phyloP scores from a whole-genome alignment of 1,139 yeast genomes.

The Yamadazyma trypodendri region DNA sequence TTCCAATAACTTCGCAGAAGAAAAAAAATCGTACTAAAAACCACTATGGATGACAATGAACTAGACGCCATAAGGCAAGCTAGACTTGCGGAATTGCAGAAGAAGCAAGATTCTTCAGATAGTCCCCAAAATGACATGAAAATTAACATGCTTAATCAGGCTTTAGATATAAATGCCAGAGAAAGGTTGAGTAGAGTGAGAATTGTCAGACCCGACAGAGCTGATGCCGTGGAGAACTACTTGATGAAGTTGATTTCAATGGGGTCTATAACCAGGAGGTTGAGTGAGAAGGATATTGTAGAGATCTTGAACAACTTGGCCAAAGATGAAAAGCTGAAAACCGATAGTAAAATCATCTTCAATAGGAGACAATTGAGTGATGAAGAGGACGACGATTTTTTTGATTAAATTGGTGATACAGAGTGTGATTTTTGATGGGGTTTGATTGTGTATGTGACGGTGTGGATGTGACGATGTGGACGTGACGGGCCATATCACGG shows the following conservation, averaged over 20 bases:
- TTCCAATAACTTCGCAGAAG: background rate
- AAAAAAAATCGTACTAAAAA: background rate
- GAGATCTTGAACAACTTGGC: conserved; percentile 81
- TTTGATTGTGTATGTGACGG: no score
- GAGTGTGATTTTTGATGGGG: no score
- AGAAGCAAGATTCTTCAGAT: conserved; percentile 34
- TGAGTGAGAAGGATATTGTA: conserved; percentile 78
- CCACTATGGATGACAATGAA: conserved; percentile 70
- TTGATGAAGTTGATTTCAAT: conserved; percentile 69
- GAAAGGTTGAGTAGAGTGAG: conserved; percentile 86
- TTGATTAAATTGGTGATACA: conserved; percentile 20
- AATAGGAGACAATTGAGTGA: conserved; percentile 25
- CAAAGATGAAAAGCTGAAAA: conserved; percentile 67
- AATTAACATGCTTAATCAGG: conserved; percentile 56
- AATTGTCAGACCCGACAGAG: conserved; percentile 89
- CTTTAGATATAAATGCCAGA: conserved; percentile 77
- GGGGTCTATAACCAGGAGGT: conserved; percentile 73
- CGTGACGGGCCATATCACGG: no score
- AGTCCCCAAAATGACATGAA: conserved; percentile 26
- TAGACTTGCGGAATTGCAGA: conserved; percentile 77
- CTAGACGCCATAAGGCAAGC: conserved; percentile 88
- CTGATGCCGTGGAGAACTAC: conserved; percentile 84
- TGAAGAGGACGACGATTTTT: conserved; percentile 34
- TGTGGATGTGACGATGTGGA: no score
- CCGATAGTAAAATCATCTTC: conserved; percentile 56